Evolutionary conservation across 164 flowering plant species (phyloP).

Genomic region (Platanus orientalis): DNA sequence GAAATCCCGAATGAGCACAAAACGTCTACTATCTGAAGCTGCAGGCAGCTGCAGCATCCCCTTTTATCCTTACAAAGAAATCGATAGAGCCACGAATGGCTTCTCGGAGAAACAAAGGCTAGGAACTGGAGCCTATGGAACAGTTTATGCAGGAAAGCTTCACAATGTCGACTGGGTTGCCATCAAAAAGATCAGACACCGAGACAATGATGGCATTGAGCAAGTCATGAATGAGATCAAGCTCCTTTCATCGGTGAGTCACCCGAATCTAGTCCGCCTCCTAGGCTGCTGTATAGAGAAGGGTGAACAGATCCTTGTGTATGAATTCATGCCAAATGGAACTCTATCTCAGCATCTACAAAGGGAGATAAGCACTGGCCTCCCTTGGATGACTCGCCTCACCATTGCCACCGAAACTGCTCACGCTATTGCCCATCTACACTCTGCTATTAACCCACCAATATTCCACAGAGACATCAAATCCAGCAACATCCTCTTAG

Average conservation of each 20-base stretch:
- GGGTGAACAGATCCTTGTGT: slow-evolving; percentile 77
- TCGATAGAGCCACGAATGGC: slow-evolving; percentile 65
- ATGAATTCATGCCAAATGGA: slow-evolving; percentile 93
- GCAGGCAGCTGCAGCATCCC: slow-evolving; percentile 46
- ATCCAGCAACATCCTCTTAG: slow-evolving; percentile 85
- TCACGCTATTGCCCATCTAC: slow-evolving; percentile 73
- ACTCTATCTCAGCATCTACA: slow-evolving; percentile 78
- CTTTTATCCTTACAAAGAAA: slow-evolving; percentile 61
- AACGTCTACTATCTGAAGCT: slow-evolving; percentile 40
- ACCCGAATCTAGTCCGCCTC: slow-evolving; percentile 79
- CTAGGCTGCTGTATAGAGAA: slow-evolving; percentile 72
- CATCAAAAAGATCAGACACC: slow-evolving; percentile 59
- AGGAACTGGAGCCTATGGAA: slow-evolving; percentile 86
- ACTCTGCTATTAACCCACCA: slow-evolving; percentile 69
- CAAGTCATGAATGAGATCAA: slow-evolving; percentile 83
- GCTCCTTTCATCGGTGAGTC: slow-evolving; percentile 74
- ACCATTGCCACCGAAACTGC: slow-evolving; percentile 80
- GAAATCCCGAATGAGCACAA: slow-evolving; percentile 21
- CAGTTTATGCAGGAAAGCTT: slow-evolving; percentile 78
- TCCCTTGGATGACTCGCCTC: slow-evolving; percentile 70
- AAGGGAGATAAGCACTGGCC: slow-evolving; percentile 50
- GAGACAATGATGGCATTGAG: slow-evolving; percentile 54
- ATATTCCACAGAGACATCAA: slow-evolving; percentile 88
- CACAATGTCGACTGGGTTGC: slow-evolving; percentile 65
- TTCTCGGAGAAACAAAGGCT: slow-evolving; percentile 63